phyloP scores from a whole-genome alignment of 768 basidiomycete genomes.

The Termitomyces sp. region DNA sequence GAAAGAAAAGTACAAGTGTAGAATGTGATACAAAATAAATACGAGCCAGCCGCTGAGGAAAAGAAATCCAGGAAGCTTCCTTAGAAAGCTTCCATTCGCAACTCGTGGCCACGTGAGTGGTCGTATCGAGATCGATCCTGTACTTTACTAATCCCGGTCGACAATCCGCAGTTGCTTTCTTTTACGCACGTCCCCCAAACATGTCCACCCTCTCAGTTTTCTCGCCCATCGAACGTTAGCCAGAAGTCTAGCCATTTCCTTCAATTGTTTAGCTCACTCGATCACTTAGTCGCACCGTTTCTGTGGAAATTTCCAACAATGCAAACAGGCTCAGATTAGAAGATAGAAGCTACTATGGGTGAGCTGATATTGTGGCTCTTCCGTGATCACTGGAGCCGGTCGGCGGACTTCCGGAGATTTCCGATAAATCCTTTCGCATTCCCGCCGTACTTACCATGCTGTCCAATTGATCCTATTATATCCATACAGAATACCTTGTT shows the following conservation, averaged over 20 bases:
- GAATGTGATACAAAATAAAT: slow-evolving; percentile 17
- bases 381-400: slow-evolving; percentile 18
- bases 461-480: not conserved
- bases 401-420: slow-evolving; percentile 10
- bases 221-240: not conserved
- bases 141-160: not conserved
- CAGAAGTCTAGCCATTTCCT: not conserved
- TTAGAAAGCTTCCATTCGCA: slow-evolving; percentile 18
- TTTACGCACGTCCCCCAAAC: not conserved
- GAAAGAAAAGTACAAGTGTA: slow-evolving; percentile 12
- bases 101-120: slow-evolving; percentile 17
- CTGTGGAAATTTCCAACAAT: slow-evolving; percentile 13
- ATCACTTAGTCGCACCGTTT: slow-evolving; percentile 6
- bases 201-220: not conserved
- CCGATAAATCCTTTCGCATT: slow-evolving; percentile 7
- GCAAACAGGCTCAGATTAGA: slow-evolving; percentile 9
- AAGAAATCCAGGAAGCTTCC: slow-evolving; percentile 15
- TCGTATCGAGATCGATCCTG: slow-evolving; percentile 18
- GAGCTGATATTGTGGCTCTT: slow-evolving; percentile 14
- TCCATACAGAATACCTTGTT: not conserved
- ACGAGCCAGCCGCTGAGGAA: slow-evolving; percentile 11
- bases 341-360: slow-evolving; percentile 3
- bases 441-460: not conserved
- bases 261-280: slow-evolving; percentile 2
- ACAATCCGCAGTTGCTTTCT: not conserved